phyloP scores from a whole-genome alignment of 257 asterid species.

The Forsythia viridissima region DNA sequence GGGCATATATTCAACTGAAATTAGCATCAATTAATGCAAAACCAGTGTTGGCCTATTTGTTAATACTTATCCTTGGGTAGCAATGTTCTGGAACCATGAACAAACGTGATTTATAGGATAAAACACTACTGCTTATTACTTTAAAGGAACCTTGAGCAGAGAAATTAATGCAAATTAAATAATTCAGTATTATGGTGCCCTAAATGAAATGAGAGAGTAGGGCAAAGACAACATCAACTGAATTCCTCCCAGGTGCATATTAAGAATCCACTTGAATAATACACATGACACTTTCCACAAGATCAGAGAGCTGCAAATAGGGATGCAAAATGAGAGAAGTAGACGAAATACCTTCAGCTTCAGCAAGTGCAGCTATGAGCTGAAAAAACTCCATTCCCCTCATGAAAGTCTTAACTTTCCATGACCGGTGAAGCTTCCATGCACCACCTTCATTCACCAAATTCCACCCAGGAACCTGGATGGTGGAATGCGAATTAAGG shows the following conservation, averaged over 20 bases:
- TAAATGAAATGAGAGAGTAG: background rate
- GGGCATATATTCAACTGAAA: background rate
- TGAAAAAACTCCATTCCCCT: slow-evolving; percentile 88
- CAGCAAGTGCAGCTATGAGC: slow-evolving; percentile 82
- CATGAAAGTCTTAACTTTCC: slow-evolving; percentile 87
- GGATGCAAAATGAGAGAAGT: slow-evolving; percentile 14
- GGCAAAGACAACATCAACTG: background rate
- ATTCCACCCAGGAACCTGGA: slow-evolving; percentile 82
- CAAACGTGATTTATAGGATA: too few species aligned
- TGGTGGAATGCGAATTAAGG: slow-evolving; percentile 1
- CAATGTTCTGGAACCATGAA: too few species aligned
- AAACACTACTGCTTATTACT: background rate
- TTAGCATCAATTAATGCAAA: background rate
- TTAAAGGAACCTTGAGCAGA: background rate
- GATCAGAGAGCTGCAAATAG: background rate
- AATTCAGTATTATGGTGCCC: background rate
- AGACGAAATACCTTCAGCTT: slow-evolving; percentile 69
- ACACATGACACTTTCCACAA: background rate
- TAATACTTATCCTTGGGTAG: too few species aligned
- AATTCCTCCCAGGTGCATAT: background rate
- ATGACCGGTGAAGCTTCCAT: slow-evolving; percentile 69
- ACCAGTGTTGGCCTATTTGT: background rate
- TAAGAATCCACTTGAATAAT: background rate
- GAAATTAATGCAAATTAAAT: background rate
- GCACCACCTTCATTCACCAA: slow-evolving; percentile 65